Base-by-base conservation (phyloP, 345 rosid genomes). In the Pistacia vera region DNA sequence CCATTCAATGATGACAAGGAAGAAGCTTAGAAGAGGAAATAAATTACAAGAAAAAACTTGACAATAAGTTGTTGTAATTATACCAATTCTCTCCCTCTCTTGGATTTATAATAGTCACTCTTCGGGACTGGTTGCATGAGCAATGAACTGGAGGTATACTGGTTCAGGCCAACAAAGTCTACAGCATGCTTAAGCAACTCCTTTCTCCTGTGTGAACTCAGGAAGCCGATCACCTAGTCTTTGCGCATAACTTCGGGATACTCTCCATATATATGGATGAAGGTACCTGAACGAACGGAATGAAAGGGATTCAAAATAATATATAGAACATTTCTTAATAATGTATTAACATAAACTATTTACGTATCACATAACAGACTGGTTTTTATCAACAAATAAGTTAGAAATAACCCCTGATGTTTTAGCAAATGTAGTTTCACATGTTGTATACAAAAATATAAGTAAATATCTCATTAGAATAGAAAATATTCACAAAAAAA, bases 121-220 rank as follows among this genome's bases (percentile, higher is more conserved):
- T 61, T 84, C 93, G 20, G 76, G 75, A 71, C 54, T 51, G 35
- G 83, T 85, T 41, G 65, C 81, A 81, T 95, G 87, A 84, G 90
- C 83, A 63, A 93, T 84, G 56, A 93, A 83, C 85, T 91, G 30
- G 99, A 72, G 48, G 99, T 91, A 71, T 95, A 95, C 67, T 95
- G 96, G 84, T 95, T 93, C 56, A 95, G 79, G 71, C 99, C 98
- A 77, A 95, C 73, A 82, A 93, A 95, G 84, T 93, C 98, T 78
- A 89, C 70, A 5, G 93, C 77, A 81, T 85, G 88, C 54, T 82
- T 75, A 65, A 91, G 87, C 82, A 93, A 75, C 66, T 82, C 81
- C 54, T 81, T 86, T 44, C 93, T 93, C 95, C 49, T 86, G 77
- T 2, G 90, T 82, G 83, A 95, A 95, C 66, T 73, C 72, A 35